Evolutionary conservation across 495 filamentous ascomycete genomes (phyloP), one percentile per base, ranked within the genome.

Genomic region (Aspergillus nanangensis): DNA sequence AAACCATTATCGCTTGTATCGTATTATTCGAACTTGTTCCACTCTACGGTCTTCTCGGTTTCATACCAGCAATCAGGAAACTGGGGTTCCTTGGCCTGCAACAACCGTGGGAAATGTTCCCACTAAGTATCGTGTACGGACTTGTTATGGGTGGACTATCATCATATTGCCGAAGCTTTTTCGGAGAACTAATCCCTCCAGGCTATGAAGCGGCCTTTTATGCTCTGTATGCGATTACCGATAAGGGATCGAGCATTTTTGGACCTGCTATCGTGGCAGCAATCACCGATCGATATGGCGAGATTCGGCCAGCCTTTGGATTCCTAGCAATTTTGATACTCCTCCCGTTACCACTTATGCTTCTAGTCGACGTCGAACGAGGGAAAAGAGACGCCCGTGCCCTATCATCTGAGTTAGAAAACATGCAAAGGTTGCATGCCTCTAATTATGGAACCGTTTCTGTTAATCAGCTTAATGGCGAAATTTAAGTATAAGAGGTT

Each of bases 101-200:
- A 56, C 84, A 90, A 53, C 86, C 86, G 9, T 95, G 90, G 89
- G 93, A 98, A 60, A 96, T 98, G 90, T 97, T 93, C 60, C 87
- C 89, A 3, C 69, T 98, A 2, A 90, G 88, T 0, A 86, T 84
- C 5, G 77, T 98, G 36, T 98, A 96, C 57, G 93, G 93, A 2
- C 79, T 98, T 44, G 90, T 96, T 3, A 81, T 98, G 41, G 93
- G 92, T 13, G 93, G 93, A 0, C 67, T 98, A n/a, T 89, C 85
- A 29, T 87, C 86, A 15, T 95, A 97, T 62, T 97, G 93, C 56
- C 86, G 93, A 11, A 92, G 87, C 56, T 75, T 98, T 32, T 98
- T 84, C 58, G 91, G 90, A 18, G 89, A 96, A 61, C 74, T 98
- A 25, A 85, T 98, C 52, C 93, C 93, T 18, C 89, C 90, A 0